Conservation (phyloP, 2,329 filamentous ascomycete species). For the Hymenoscyphus linearis region DNA sequence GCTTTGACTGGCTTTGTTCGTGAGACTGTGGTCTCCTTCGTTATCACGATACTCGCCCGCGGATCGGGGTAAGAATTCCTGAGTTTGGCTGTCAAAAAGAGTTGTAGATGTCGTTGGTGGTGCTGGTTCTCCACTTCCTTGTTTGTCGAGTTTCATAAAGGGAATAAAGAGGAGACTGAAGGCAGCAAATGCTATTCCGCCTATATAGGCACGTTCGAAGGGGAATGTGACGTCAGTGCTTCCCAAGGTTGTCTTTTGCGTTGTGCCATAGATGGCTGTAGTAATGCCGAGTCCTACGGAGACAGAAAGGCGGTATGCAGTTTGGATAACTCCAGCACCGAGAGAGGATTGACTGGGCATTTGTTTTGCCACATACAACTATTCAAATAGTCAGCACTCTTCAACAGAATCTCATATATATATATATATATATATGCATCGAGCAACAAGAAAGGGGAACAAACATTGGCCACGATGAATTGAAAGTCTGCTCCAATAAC, state of each 20-base stretch:
- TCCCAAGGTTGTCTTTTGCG: conserved; percentile 6
- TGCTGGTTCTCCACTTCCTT: background rate
- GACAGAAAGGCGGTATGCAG: conserved; percentile 42
- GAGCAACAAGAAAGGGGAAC: conserved; percentile 23
- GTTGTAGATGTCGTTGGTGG: background rate
- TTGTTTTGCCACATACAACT: conserved; percentile 66
- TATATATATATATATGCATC: background rate
- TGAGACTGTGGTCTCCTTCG: background rate
- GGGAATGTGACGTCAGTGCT: conserved; percentile 44
- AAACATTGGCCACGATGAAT: conserved; percentile 63
- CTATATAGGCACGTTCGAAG: conserved; percentile 48
- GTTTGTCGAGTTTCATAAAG: conserved; percentile 42
- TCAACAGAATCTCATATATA: background rate
- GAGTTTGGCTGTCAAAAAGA: background rate
- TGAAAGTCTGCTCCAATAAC: conserved; percentile 65
- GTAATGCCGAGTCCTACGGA: conserved; percentile 57
- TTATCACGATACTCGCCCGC: conserved; percentile 10
- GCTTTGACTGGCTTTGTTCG: conserved; percentile 8
- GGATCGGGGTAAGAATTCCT: conserved; percentile 1
- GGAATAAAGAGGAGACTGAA: conserved; percentile 43
- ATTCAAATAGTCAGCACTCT: conserved; percentile 5
- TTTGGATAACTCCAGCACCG: conserved; percentile 64
- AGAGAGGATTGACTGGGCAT: conserved; percentile 57
- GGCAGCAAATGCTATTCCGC: conserved; percentile 39
- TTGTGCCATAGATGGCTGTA: conserved; percentile 48